Evolutionary conservation across 768 basidiomycete genomes (phyloP), one percentile per base, ranked within the genome.

Genomic region (Mycena olivaceomarginata): DNA sequence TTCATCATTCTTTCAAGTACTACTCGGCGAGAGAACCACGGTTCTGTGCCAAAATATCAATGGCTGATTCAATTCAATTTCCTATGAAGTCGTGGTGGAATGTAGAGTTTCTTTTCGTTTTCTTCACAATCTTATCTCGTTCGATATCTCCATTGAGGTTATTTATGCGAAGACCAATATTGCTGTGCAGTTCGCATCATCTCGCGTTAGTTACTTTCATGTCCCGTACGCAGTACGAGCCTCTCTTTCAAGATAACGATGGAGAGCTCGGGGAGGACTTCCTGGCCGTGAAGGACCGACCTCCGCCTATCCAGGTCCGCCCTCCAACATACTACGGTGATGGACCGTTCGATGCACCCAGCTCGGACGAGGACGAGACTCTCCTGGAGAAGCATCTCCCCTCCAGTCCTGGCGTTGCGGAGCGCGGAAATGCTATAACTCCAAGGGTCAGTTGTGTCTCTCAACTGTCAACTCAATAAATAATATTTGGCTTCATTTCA

Each of bases 261-360:
- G 75, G 31, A 20, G 78, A 76, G 76, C 70, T 68, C 67, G 76
- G 70, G 31, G 67, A 77, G 18, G 78, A 48, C 22, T 46, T 72
- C 0, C n/a, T 70, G 51, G 40, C 72, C 1, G 5, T 76, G 46
- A 77, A 77, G 64, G 69, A 78, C 60, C 75, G 74, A 13, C 75
- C 74, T 1, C 41, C 64, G 10, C 76, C 74, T 25, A 67, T 79
- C 62, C 60, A 71, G 20, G 65, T 80, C 51, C 79, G 82, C 15
- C 86, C 87, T 8, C 80, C 82, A 41, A 84, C 81, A 8, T 96
- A 96, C 85, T 96, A 96, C 79, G 93, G 90, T 41, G 95, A 96
- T 22, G 94, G 95, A 0, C 89, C 92, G 0, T 96, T 96, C 81
- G 94, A 95, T 78, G 89, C 93, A 25, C 94, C 95, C 9, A 94